Base-by-base conservation (phyloP, 179 eudicot species). In the Dionaea muscipula region DNA sequence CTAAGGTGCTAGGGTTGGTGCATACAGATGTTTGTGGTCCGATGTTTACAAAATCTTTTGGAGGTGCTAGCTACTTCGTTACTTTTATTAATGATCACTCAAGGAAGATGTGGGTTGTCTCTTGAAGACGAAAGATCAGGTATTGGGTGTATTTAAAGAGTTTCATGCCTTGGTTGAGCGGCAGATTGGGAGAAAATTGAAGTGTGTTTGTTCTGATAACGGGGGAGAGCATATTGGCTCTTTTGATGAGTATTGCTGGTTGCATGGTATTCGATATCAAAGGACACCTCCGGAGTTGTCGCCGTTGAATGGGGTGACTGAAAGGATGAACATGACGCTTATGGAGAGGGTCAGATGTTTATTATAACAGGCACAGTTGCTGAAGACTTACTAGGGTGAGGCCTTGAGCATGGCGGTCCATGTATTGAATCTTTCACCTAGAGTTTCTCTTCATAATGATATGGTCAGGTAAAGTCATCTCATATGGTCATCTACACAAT, bases 61-160 rank as follows among this genome's bases (percentile, higher is more conserved):
- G n/a, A n/a, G n/a, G n/a, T n/a, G n/a, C n/a, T n/a, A n/a, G n/a
- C n/a, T 47, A 45, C 17, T 58, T 47, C 28, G 28, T 58, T 15
- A 27, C 61, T n/a, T 58, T 58, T 15, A 47, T 36, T 36, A 46
- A 57, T 20, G 53, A 31, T 21, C 26, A 31, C 9, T 57, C 37
- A 2, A 57, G 53, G 21, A 57, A 46, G 24, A 14, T 46, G 2
- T 57, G 62, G 52, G 15, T 35, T 58, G 14, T 7, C 1, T 22
- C 3, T 14, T 58, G 21, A 14, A 46, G 5, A 22, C 31, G 22
- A 58, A 46, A 47, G 53, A 58, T 9, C 10, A 0, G 2, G 26
- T 56, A 1, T 15, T 56, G 0, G 37, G 14, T 1, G 41, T 13
- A 16, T 56, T 56, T 26, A 40, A 56, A 14, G n/a, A 16, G 19